Percentiles rank a stretch among this genome's conserved stretches.
phyloP scores from a whole-genome alignment of 2,329 filamentous ascomycete species.

The Claviceps sp. region DNA sequence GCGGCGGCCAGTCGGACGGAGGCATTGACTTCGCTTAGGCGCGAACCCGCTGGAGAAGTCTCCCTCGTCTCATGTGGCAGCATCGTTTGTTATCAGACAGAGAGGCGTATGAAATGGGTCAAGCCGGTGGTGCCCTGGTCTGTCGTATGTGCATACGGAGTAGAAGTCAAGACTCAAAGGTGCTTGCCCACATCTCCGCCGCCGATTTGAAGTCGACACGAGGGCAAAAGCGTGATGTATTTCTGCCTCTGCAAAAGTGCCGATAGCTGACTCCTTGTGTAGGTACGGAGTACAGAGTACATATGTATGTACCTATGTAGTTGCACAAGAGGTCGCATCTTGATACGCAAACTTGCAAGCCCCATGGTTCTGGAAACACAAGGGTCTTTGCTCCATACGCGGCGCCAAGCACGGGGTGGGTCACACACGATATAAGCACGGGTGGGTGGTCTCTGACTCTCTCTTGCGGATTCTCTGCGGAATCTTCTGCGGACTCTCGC shows the following conservation, averaged over 20 bases:
- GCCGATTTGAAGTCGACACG: background rate
- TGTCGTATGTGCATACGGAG: background rate
- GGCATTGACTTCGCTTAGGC: background rate
- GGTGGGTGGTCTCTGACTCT: background rate
- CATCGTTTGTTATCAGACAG: background rate
- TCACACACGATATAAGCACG: background rate
- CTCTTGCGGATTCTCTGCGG: background rate
- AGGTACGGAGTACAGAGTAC: too few species aligned
- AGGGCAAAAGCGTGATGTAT: background rate
- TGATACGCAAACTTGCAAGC: background rate
- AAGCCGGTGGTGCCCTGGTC: background rate
- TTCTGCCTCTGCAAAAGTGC: background rate
- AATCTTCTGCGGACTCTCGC: too few species aligned
- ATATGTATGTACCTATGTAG: background rate
- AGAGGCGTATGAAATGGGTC: background rate
- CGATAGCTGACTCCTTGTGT: background rate
- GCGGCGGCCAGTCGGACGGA: constrained; percentile 1
- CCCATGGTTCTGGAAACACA: background rate
- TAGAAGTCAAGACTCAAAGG: background rate
- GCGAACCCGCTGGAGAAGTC: background rate
- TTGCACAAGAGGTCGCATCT: constrained; percentile 3
- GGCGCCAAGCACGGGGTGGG: background rate
- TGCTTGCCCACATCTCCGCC: background rate
- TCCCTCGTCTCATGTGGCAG: background rate
- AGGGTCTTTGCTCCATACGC: background rate